phyloP scores from a whole-genome alignment of 176 grass and related monocot species.

The Saccharum spontaneum region DNA sequence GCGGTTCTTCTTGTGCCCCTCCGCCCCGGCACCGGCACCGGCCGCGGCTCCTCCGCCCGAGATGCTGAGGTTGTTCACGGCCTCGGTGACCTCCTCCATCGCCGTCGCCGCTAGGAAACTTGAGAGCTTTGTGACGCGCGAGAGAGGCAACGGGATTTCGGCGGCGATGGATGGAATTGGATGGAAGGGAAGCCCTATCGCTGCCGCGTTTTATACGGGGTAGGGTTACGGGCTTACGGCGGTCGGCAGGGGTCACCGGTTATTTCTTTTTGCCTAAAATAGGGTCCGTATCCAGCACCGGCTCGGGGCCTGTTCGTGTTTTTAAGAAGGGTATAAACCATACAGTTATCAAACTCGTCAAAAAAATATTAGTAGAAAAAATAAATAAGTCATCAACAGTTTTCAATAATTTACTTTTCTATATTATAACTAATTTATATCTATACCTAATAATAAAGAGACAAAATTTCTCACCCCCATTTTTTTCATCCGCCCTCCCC shows the following conservation, averaged over 20 bases:
- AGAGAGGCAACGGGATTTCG: constrained; percentile 27
- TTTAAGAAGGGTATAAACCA: too few species aligned
- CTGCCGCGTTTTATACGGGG: constrained; percentile 37
- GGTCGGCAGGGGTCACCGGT: neutral
- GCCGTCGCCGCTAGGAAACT: neutral
- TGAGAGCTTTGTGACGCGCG: constrained; percentile 7
- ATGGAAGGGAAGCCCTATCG: neutral
- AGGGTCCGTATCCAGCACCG: too few species aligned
- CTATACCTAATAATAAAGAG: too few species aligned
- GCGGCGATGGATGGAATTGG: constrained; percentile 25
- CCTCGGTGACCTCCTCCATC: constrained; percentile 85
- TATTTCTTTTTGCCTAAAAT: too few species aligned
- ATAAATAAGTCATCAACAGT: too few species aligned
- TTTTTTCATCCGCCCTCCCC: too few species aligned
- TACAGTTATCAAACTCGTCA: too few species aligned
- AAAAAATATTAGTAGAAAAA: too few species aligned
- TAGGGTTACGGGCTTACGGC: constrained; percentile 26
- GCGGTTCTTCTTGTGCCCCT: constrained; percentile 82
- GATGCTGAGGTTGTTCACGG: constrained; percentile 67
- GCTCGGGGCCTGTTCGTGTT: too few species aligned
- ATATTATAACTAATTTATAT: too few species aligned
- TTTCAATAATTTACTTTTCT: too few species aligned
- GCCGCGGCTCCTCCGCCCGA: neutral
- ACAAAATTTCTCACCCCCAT: too few species aligned
- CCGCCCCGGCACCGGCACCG: constrained; percentile 41